Percentiles rank a stretch among this genome's conserved stretches.
Evolutionary conservation across 176 grass and related monocot species (phyloP).

Genomic region (Triticum urartu): DNA sequence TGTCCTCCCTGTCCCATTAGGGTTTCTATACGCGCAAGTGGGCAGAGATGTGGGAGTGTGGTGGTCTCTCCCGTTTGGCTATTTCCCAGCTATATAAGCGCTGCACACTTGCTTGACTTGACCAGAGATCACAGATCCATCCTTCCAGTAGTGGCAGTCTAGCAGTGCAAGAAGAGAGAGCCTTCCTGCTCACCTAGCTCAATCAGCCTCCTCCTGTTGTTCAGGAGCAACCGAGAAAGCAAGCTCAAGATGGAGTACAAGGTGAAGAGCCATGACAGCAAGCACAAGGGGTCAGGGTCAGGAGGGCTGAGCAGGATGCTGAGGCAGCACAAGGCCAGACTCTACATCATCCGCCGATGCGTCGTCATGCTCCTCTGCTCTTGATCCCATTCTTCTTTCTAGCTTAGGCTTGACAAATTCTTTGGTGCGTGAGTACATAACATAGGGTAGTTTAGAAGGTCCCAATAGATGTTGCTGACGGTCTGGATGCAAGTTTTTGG

Average conservation of each 20-base stretch:
- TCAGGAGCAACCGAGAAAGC: too few species aligned
- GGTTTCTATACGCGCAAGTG: background rate
- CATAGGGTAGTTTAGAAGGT: conserved; percentile 6
- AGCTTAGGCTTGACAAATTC: conserved; percentile 26
- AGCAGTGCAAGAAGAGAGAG: too few species aligned
- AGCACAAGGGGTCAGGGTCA: background rate
- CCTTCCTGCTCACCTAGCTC: too few species aligned
- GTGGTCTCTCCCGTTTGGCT: background rate
- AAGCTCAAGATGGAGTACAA: conserved; percentile 20
- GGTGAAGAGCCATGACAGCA: conserved; percentile 19
- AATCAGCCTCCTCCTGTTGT: too few species aligned
- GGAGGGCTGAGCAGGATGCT: conserved; percentile 45
- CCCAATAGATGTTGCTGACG: conserved; percentile 1
- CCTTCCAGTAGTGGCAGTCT: background rate
- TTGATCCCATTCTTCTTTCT: conserved; percentile 2
- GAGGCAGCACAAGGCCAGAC: conserved; percentile 55
- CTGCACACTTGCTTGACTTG: background rate
- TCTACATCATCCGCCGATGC: conserved; percentile 55
- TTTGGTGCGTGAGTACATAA: conserved; percentile 4
- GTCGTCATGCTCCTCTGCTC: conserved; percentile 2
- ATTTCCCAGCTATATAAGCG: background rate
- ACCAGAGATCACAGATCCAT: background rate
- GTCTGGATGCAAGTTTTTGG: background rate
- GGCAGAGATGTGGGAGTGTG: background rate
- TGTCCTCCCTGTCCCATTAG: background rate